These are phyloP conservation scores for Globisporangium spiculum DNA, from an alignment of 352 stramenopile species.

Conservation along the genomic window DNA sequence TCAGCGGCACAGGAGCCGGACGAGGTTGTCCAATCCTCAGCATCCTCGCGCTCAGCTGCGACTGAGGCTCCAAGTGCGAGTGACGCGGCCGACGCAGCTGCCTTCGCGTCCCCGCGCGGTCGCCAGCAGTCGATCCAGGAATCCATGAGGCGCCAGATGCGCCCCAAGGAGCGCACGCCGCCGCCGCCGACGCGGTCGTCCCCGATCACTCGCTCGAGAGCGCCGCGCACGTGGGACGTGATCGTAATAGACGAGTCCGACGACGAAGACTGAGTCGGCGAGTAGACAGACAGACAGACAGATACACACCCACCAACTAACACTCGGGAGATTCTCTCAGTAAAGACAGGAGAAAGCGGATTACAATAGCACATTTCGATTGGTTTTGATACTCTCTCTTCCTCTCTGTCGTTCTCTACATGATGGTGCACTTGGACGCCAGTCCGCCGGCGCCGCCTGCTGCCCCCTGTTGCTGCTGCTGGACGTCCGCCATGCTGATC, in stretches of 20 bases:
- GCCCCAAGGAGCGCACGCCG: not conserved
- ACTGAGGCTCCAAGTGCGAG: constrained; percentile 1
- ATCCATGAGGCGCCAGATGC: constrained; percentile 10
- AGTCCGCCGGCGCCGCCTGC: constrained; percentile 28
- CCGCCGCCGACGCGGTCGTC: not conserved
- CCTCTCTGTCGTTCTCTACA: constrained; percentile 37
- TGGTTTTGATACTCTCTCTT: not conserved
- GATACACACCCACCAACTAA: not conserved
- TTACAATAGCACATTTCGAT: not conserved
- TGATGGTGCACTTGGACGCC: constrained; percentile 60
- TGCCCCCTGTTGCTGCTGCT: constrained; percentile 35
- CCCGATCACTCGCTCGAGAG: constrained; percentile 24
- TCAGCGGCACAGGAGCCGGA: not conserved
- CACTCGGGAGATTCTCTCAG: not conserved
- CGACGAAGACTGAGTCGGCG: constrained; percentile 26
- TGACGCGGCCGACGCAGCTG: not conserved
- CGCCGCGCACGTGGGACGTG: constrained; percentile 56
- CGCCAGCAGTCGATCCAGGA: constrained; percentile 29
- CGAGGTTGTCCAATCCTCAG: not conserved
- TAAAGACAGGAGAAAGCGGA: not conserved
- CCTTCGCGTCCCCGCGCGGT: constrained; percentile 14
- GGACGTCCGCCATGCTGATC: constrained; percentile 63
- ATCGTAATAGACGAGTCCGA: constrained; percentile 82
- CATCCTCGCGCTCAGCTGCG: not conserved
- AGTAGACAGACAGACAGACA: not conserved